Evolutionary conservation across 2,329 filamentous ascomycete genomes (phyloP).

Genomic region (Ceratocystis ficicola): DNA sequence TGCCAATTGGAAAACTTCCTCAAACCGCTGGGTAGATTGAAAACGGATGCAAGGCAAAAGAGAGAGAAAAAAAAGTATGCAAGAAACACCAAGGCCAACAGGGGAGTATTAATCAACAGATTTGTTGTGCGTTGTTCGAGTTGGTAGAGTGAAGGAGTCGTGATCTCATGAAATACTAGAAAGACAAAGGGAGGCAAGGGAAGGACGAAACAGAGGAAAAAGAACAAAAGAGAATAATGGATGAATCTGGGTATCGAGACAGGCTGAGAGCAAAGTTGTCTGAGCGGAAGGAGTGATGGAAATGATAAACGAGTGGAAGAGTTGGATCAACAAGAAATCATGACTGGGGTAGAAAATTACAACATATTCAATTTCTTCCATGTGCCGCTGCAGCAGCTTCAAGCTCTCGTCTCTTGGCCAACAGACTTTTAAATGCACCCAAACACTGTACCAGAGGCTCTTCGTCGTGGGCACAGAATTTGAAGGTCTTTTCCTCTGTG

Average conservation of each 20-base stretch:
- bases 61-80: background rate
- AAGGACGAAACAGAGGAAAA: background rate
- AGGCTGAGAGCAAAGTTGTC: background rate
- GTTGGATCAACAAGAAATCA: conserved; percentile 9
- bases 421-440: conserved; percentile 78
- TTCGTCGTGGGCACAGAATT: conserved; percentile 67
- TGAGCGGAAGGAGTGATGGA: background rate
- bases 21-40: background rate
- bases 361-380: background rate
- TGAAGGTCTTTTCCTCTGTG: conserved; percentile 75
- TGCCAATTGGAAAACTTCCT: background rate
- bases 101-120: background rate
- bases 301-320: conserved; percentile 1
- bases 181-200: conserved; percentile 2
- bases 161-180: conserved; percentile 6
- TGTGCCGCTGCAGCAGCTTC: conserved; percentile 29
- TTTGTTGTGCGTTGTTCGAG: background rate
- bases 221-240: background rate
- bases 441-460: conserved; percentile 73
- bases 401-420: conserved; percentile 56
- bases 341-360: too few species aligned
- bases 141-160: background rate
- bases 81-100: background rate
- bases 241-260: background rate
- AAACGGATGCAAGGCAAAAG: background rate